phyloP scores from a whole-genome alignment of 805 yeast genomes.

The Wickerhamiella australiensis region DNA sequence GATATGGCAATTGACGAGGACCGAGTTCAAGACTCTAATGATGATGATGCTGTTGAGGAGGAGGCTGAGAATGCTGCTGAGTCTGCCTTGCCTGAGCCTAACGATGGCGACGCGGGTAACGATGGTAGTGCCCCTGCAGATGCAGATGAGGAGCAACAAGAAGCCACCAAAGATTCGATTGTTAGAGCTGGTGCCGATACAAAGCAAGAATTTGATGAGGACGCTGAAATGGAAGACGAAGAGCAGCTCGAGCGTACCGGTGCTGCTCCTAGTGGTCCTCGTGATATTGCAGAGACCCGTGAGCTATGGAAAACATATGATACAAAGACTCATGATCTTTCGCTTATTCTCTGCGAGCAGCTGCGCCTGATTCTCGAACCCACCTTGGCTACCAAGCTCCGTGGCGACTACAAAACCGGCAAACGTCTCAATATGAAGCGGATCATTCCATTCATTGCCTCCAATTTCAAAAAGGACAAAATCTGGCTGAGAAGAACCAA shows the following conservation, averaged over 20 bases:
- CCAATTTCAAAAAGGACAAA: slow-evolving; percentile 93
- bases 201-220: background rate
- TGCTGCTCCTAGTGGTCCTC: background rate
- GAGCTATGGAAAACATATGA: slow-evolving; percentile 77
- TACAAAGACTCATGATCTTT: slow-evolving; percentile 70
- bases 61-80: slow-evolving; percentile 18
- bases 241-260: background rate
- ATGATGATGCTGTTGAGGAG: slow-evolving; percentile 22
- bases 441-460: slow-evolving; percentile 94
- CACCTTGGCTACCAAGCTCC: slow-evolving; percentile 84
- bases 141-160: slow-evolving; percentile 18
- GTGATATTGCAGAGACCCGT: slow-evolving; percentile 43
- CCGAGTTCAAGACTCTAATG: slow-evolving; percentile 21
- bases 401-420: slow-evolving; percentile 95
- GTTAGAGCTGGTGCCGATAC: slow-evolving; percentile 24
- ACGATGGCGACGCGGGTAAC: slow-evolving; percentile 24
- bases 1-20: slow-evolving; percentile 30
- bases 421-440: slow-evolving; percentile 94
- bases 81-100: slow-evolving; percentile 13
- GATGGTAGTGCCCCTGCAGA: slow-evolving; percentile 18
- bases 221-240: slow-evolving; percentile 11
- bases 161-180: slow-evolving; percentile 16
- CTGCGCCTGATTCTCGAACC: slow-evolving; percentile 87
- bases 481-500: slow-evolving; percentile 96
- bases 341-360: slow-evolving; percentile 84